Conservation (phyloP, 495 filamentous ascomycete genomes). For the Talaromyces proteolyticus region DNA sequence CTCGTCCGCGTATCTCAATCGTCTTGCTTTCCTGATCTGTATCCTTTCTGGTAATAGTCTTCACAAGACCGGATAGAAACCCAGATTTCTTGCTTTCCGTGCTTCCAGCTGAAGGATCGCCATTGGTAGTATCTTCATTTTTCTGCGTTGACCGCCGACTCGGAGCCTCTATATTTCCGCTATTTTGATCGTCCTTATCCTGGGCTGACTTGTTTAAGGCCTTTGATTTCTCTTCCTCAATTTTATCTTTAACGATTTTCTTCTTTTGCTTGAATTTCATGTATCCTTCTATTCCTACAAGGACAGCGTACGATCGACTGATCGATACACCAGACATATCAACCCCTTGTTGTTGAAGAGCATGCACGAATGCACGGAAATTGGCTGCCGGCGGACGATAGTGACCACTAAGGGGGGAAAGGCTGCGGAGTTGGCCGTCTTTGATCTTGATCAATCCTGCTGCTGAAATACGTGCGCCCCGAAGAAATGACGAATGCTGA, state of each 20-base stretch:
- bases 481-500: slow-evolving; percentile 84
- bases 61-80: not conserved
- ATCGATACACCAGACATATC: slow-evolving; percentile 76
- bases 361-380: slow-evolving; percentile 72
- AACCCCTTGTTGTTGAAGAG: slow-evolving; percentile 64
- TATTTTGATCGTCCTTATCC: not conserved
- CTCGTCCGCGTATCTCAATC: not conserved
- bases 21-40: not conserved
- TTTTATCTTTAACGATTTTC: slow-evolving; percentile 35
- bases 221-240: slow-evolving; percentile 16
- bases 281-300: slow-evolving; percentile 80
- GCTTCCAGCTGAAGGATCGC: not conserved
- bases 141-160: not conserved
- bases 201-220: not conserved
- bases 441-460: slow-evolving; percentile 83
- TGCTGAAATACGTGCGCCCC: slow-evolving; percentile 72
- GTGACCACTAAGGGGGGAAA: slow-evolving; percentile 61
- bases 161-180: not conserved
- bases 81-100: not conserved
- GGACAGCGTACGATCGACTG: slow-evolving; percentile 72
- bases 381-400: slow-evolving; percentile 78
- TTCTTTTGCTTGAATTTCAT: slow-evolving; percentile 53
- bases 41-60: not conserved
- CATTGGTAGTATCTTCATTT: not conserved
- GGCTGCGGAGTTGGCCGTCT: slow-evolving; percentile 60